These are phyloP conservation scores for Lonicera japonica DNA, from an alignment of 129 eudicot genomes.

Conservation along the genomic window DNA sequence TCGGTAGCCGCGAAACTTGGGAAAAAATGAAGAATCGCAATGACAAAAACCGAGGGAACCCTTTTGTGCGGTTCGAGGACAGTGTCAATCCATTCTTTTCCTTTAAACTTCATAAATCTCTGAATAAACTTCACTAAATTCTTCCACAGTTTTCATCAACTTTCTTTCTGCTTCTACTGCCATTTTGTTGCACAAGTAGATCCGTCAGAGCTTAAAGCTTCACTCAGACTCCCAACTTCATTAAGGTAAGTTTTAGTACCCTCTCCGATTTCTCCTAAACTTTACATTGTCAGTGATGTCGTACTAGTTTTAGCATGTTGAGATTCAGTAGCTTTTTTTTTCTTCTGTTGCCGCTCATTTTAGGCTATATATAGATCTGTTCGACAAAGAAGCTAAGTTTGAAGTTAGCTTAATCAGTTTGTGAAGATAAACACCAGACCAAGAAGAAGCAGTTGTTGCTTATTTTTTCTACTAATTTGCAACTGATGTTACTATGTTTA, in stretches of 20 bases:
- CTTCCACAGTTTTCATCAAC: too few relatives aligned
- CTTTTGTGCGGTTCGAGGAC: background rate
- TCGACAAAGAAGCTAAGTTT: background rate
- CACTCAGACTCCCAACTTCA: background rate
- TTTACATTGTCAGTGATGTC: background rate
- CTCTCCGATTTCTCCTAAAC: background rate
- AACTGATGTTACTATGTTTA: too few relatives aligned
- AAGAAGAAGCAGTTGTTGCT: too few relatives aligned
- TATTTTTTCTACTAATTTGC: too few relatives aligned
- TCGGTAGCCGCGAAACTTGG: constrained; percentile 41
- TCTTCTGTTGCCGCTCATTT: background rate
- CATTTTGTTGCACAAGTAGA: too few relatives aligned
- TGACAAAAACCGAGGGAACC: constrained; percentile 8
- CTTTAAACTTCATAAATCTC: background rate
- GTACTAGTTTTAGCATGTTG: background rate
- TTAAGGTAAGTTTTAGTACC: constrained; percentile 21
- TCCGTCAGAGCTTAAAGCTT: background rate
- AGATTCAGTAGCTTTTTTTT: constrained; percentile 4
- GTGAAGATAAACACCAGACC: background rate
- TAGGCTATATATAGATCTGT: constrained; percentile 4
- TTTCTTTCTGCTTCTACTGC: too few relatives aligned
- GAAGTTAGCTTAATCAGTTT: background rate
- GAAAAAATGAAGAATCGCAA: constrained; percentile 25
- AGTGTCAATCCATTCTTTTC: background rate
- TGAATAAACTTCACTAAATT: background rate